Percentiles rank a stretch among this genome's conserved stretches.
These are phyloP conservation scores for Uronychia setigera DNA, from an alignment of 73 alveolate genomes.

Conservation along the genomic window DNA sequence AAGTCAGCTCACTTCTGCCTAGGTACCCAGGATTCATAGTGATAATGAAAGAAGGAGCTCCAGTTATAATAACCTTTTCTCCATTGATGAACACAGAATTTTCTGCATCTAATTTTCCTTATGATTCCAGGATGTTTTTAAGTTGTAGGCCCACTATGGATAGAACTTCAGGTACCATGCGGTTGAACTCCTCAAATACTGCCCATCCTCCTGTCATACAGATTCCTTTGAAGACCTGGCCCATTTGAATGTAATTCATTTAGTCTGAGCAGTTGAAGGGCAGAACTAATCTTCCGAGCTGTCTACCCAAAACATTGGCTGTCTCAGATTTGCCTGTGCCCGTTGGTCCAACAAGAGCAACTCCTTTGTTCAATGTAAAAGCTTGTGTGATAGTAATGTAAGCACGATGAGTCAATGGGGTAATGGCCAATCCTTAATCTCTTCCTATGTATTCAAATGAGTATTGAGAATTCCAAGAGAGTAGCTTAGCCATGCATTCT, in stretches of 20 bases:
- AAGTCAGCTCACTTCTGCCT: constrained; percentile 98
- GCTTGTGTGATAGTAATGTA: constrained; percentile 98
- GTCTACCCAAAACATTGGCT: constrained; percentile 99
- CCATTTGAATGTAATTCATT: constrained; percentile 97
- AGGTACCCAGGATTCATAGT: constrained; percentile 99
- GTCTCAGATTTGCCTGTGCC: constrained; percentile 99
- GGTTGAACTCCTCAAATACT: constrained; percentile 99
- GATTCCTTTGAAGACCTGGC: constrained; percentile 99
- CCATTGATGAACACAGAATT: constrained; percentile 80
- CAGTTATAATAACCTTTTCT: constrained; percentile 79
- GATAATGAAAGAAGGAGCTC: constrained; percentile 93
- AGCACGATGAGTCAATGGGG: constrained; percentile 99
- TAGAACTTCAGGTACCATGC: constrained; percentile 99
- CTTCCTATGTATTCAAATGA: constrained; percentile 99
- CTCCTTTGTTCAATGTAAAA: constrained; percentile 98
- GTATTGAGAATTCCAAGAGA: constrained; percentile 96
- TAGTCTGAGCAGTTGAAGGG: constrained; percentile 99
- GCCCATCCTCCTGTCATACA: constrained; percentile 99
- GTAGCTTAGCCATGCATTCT: constrained; percentile 91
- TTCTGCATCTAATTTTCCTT: no score
- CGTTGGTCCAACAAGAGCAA: constrained; percentile 99
- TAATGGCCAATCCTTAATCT: constrained; percentile 99
- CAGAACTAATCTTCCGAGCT: constrained; percentile 98
- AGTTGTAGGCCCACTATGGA: constrained; percentile 99
- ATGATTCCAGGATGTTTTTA: constrained; percentile 93